Conservation (phyloP, 495 filamentous ascomycete species). For the Bryoglossum gracile region DNA sequence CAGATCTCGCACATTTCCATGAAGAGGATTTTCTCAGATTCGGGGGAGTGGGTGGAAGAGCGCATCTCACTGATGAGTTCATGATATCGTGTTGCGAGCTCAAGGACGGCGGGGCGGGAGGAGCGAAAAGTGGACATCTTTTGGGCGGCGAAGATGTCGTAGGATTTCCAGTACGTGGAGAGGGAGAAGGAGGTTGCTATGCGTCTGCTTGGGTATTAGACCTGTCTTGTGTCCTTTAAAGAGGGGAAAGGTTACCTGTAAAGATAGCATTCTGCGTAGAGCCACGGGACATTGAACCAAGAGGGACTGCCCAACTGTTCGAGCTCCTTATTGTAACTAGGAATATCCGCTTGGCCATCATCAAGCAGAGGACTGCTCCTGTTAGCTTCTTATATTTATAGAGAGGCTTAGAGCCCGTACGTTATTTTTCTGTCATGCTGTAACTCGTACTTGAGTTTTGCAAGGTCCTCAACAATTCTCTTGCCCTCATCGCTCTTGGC, state of each 20-base stretch:
- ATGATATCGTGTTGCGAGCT: constrained; percentile 69
- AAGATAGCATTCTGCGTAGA: constrained; percentile 90
- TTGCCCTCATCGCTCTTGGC: constrained; percentile 76
- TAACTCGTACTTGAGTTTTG: constrained; percentile 87
- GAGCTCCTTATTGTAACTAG: constrained; percentile 82
- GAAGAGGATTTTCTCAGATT: constrained; percentile 73
- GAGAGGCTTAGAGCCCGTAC: constrained; percentile 39
- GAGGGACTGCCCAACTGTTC: constrained; percentile 61
- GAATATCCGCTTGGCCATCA: constrained; percentile 71
- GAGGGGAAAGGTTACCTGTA: constrained; percentile 68
- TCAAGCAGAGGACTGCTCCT: constrained; percentile 63
- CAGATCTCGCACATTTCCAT: constrained; percentile 95
- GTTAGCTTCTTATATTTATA: constrained; percentile 3
- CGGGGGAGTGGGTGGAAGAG: constrained; percentile 26
- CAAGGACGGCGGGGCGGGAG: constrained; percentile 83
- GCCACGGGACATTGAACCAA: constrained; percentile 83
- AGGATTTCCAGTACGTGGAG: constrained; percentile 78
- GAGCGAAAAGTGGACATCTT: constrained; percentile 92
- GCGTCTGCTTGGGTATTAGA: constrained; percentile 53
- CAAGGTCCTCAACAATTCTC: constrained; percentile 69
- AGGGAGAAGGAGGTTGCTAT: constrained; percentile 68
- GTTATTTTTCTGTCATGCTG: constrained; percentile 81
- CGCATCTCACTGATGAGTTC: constrained; percentile 53
- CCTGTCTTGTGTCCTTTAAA: no score
- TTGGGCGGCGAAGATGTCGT: constrained; percentile 87